phyloP scores from a whole-genome alignment of 768 basidiomycete genomes.

The Mrakia hoshinonis region DNA sequence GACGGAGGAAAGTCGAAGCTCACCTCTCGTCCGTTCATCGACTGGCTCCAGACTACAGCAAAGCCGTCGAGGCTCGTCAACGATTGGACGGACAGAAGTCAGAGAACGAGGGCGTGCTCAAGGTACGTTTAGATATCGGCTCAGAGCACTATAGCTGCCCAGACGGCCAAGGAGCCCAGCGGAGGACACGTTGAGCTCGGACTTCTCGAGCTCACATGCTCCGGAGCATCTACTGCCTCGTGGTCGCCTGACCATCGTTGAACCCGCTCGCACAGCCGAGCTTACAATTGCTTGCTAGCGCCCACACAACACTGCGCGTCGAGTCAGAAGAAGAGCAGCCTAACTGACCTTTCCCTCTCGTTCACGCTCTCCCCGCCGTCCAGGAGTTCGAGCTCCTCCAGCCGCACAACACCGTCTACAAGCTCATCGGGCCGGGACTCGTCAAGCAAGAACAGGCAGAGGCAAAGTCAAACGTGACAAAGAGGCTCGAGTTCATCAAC shows the following conservation, averaged over 20 bases:
- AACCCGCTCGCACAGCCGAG: neutral
- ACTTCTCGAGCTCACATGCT: neutral
- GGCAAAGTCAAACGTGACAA: conserved; percentile 79
- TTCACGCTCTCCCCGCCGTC: neutral
- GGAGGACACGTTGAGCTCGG: neutral
- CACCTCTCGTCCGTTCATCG: neutral
- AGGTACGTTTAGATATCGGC: conserved; percentile 47
- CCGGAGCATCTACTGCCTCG: neutral
- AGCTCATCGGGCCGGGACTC: conserved; percentile 81
- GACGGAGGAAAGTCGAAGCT: neutral
- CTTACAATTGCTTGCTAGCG: neutral
- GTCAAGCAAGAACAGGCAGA: conserved; percentile 81
- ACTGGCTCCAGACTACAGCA: conserved; percentile 51
- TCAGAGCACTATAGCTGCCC: neutral
- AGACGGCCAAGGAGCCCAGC: neutral
- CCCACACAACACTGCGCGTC: neutral
- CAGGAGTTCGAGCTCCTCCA: conserved; percentile 77
- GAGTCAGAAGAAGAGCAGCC: neutral
- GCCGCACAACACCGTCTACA: conserved; percentile 71
- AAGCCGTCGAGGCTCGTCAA: conserved; percentile 69
- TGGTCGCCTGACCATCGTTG: neutral
- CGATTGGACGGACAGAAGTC: conserved; percentile 79
- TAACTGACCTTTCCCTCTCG: neutral
- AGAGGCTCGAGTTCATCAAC: conserved; percentile 77
- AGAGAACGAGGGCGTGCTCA: conserved; percentile 86